Percentiles rank a stretch among this genome's conserved stretches.
phyloP scores from a whole-genome alignment of 83 land plant species.

The Picea abies region DNA sequence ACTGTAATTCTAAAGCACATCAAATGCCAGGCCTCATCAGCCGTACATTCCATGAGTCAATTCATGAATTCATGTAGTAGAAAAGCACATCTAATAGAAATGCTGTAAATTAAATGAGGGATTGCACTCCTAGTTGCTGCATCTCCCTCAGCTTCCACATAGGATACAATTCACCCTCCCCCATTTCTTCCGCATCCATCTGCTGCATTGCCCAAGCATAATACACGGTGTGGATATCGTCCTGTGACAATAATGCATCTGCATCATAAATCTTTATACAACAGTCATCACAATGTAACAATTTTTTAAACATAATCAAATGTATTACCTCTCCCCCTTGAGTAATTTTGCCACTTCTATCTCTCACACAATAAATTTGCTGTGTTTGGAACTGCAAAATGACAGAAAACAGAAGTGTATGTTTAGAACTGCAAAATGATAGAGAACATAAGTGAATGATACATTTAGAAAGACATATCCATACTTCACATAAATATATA shows the following conservation, averaged over 20 bases:
- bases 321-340: slow-evolving; percentile 85
- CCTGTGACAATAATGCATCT: slow-evolving; percentile 37
- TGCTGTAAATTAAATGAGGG: slow-evolving; percentile 61
- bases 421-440: background rate
- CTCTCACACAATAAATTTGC: slow-evolving; percentile 87
- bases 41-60: too few species aligned
- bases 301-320: background rate
- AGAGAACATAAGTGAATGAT: background rate
- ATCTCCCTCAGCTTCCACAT: slow-evolving; percentile 91
- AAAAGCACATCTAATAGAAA: too few species aligned
- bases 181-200: slow-evolving; percentile 66
- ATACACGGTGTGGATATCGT: slow-evolving; percentile 85
- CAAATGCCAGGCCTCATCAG: too few species aligned
- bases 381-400: slow-evolving; percentile 89
- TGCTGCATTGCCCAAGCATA: slow-evolving; percentile 99
- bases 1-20: too few species aligned
- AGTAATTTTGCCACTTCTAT: slow-evolving; percentile 64
- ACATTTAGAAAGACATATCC: too few species aligned
- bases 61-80: too few species aligned
- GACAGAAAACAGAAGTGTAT: slow-evolving; percentile 4
- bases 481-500: background rate
- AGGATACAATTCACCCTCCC: slow-evolving; percentile 58
- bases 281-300: background rate
- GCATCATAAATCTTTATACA: background rate
- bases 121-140: slow-evolving; percentile 87